These are phyloP conservation scores for Pseudogymnoascus sp. DNA, from an alignment of 2,329 filamentous ascomycete species.

Conservation along the genomic window DNA sequence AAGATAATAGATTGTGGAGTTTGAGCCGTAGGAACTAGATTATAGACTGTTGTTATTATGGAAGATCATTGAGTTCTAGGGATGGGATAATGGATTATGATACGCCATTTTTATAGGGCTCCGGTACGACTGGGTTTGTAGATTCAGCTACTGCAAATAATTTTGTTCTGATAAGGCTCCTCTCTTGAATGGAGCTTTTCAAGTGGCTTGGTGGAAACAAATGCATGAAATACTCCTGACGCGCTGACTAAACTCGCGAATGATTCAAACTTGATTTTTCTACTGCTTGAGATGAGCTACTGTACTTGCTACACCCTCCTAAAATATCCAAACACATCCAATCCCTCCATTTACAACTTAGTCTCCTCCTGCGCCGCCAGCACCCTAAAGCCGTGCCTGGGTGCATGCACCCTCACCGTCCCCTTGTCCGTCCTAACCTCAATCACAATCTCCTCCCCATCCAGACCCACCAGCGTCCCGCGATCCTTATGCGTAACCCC, in stretches of 20 bases:
- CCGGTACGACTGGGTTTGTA: neutral
- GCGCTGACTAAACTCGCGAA: neutral
- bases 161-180: neutral
- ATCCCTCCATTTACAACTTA: slow-evolving; percentile 21
- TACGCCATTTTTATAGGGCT: neutral
- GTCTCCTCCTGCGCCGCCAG: slow-evolving; percentile 21
- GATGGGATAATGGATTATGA: too few relatives aligned
- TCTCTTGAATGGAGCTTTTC: neutral
- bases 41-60: neutral
- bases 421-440: slow-evolving; percentile 37
- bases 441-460: slow-evolving; percentile 47
- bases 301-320: slow-evolving; percentile 8
- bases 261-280: neutral
- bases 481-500: slow-evolving; percentile 50
- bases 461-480: slow-evolving; percentile 46
- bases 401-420: slow-evolving; percentile 49
- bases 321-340: slow-evolving; percentile 12
- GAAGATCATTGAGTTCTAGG: too few relatives aligned
- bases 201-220: neutral
- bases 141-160: neutral
- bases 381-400: slow-evolving; percentile 50
- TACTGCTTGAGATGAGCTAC: neutral
- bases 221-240: too few relatives aligned
- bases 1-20: too few relatives aligned
- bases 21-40: too few relatives aligned